Evolutionary conservation across 2,329 filamentous ascomycete genomes (phyloP).

Genomic region (Ceratocystis alfenasii): DNA sequence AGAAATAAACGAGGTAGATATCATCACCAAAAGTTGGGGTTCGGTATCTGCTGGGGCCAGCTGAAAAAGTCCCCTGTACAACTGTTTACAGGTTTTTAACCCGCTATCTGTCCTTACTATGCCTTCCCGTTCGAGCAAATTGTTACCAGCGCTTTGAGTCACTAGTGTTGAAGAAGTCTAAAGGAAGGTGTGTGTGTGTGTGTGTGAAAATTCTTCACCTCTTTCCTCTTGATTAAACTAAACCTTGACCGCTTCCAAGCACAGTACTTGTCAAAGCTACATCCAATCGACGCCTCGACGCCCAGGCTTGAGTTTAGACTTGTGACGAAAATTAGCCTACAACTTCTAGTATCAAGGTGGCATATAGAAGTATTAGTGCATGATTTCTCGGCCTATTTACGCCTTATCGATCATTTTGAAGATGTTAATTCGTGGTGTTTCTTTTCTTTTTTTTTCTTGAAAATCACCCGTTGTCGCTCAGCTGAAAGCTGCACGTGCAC

Average conservation of each 20-base stretch:
- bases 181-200: background rate
- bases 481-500: slow-evolving; percentile 7
- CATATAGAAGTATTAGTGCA: no score
- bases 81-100: background rate
- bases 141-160: background rate
- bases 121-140: background rate
- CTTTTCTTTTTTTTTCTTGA: background rate
- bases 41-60: background rate
- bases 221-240: background rate
- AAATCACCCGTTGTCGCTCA: background rate
- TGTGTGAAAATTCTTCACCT: slow-evolving; percentile 10
- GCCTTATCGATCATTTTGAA: background rate
- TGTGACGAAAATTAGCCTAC: no score
- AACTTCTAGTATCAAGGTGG: no score
- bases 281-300: no score
- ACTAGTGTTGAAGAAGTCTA: slow-evolving; percentile 2
- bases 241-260: background rate
- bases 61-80: slow-evolving; percentile 1
- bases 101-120: background rate
- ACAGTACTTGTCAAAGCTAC: no score
- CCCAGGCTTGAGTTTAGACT: no score
- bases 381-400: background rate
- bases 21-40: background rate
- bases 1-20: background rate
- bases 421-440: background rate